A percentile compares a stretch with the other conserved stretches of the same genome.
These are phyloP conservation scores for Neurospora terricola DNA, from an alignment of 495 filamentous ascomycete species.

Conservation along the genomic window DNA sequence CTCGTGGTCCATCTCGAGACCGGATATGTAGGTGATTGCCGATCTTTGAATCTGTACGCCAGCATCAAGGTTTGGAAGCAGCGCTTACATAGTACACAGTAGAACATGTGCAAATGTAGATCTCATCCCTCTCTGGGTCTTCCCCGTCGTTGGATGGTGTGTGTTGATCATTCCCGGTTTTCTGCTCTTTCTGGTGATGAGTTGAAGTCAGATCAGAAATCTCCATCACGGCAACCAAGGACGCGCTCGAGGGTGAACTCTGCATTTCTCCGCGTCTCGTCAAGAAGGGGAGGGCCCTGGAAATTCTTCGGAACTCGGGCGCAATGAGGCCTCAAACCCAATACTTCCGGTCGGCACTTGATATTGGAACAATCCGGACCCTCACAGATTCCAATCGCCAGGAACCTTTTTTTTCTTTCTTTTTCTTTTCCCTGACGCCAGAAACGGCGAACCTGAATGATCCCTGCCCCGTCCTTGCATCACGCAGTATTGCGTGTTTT, in stretches of 20 bases:
- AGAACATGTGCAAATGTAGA: background rate
- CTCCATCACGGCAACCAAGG: background rate
- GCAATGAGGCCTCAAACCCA: background rate
- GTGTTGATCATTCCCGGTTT: background rate
- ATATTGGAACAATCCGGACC: background rate
- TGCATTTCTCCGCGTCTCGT: background rate
- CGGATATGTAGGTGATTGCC: background rate
- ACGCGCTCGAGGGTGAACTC: background rate
- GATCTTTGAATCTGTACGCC: background rate
- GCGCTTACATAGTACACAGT: background rate
- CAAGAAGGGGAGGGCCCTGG: background rate
- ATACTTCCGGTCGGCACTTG: background rate
- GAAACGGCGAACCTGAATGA: background rate
- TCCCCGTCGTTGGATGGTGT: background rate
- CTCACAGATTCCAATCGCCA: background rate
- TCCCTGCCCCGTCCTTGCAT: constrained; percentile 8
- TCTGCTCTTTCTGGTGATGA: background rate
- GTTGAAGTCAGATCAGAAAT: background rate
- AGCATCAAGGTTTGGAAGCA: background rate
- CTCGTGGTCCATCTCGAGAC: background rate
- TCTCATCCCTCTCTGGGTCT: background rate
- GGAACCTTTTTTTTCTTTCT: background rate
- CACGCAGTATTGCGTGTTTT: background rate
- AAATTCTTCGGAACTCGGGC: background rate
- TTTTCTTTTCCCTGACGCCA: background rate